phyloP scores from a whole-genome alignment of 2,329 filamentous ascomycete genomes.

The Arthrobotrys iridis region DNA sequence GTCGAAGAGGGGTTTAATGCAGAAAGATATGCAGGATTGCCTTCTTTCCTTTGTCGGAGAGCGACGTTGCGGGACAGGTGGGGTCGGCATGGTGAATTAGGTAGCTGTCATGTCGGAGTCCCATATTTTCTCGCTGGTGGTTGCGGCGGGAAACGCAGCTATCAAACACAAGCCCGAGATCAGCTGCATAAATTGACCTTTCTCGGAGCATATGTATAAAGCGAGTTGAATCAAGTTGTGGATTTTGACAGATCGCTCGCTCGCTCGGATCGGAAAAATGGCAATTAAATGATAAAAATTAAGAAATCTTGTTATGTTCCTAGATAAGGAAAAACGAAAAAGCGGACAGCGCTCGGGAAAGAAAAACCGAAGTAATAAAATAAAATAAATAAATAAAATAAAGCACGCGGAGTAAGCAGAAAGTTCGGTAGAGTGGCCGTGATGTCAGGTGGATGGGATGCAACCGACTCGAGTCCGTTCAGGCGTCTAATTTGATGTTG shows the following conservation, averaged over 20 bases:
- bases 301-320: conserved; percentile 28
- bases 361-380: conserved; percentile 6
- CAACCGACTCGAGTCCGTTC: conserved; percentile 32
- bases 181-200: conserved; percentile 35
- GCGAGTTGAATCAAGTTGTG: conserved; percentile 30
- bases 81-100: conserved; percentile 32
- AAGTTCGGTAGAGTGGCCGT: conserved; percentile 30
- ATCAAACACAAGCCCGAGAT: conserved; percentile 24
- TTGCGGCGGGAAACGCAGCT: conserved; percentile 34
- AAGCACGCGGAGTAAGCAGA: conserved; percentile 28
- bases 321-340: conserved; percentile 32
- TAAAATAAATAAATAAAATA: background rate
- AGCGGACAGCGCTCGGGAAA: conserved; percentile 9
- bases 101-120: conserved; percentile 14
- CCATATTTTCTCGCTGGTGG: conserved; percentile 14
- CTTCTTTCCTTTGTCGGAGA: conserved; percentile 30
- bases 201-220: conserved; percentile 13
- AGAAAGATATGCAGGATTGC: conserved; percentile 32
- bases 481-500: conserved; percentile 45
- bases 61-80: conserved; percentile 49
- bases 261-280: conserved; percentile 47
- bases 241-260: conserved; percentile 40
- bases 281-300: conserved; percentile 49
- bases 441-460: conserved; percentile 27
- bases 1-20: conserved; percentile 29